phyloP scores from a whole-genome alignment of 2,329 filamentous ascomycete genomes.

The Cryphonectria japonica region DNA sequence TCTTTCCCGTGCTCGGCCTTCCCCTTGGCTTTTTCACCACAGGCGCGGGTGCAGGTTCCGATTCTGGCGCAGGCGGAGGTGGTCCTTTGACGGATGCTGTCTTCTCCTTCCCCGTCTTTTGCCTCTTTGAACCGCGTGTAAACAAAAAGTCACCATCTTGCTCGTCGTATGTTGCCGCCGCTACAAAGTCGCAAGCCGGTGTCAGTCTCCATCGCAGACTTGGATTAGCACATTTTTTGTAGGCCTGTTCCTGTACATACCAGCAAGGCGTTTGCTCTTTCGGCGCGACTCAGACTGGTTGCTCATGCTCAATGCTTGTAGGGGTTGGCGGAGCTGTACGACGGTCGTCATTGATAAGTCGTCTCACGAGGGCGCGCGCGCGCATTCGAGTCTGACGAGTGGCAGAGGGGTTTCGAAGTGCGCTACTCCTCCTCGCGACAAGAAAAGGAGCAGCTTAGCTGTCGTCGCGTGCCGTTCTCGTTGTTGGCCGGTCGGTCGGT shows the following conservation, averaged over 20 bases:
- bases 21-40: slow-evolving; percentile 47
- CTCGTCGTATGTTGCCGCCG: slow-evolving; percentile 63
- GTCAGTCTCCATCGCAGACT: slow-evolving; percentile 10
- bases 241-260: slow-evolving; percentile 43
- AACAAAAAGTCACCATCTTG: slow-evolving; percentile 80
- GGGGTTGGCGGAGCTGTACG: slow-evolving; percentile 65
- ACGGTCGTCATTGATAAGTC: slow-evolving; percentile 71
- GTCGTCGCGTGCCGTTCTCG: slow-evolving; percentile 16
- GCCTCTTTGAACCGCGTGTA: slow-evolving; percentile 67
- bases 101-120: slow-evolving; percentile 58
- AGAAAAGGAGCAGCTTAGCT: not conserved
- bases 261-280: slow-evolving; percentile 66
- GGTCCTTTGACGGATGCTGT: slow-evolving; percentile 36
- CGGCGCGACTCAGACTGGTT: slow-evolving; percentile 60
- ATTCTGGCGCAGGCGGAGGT: slow-evolving; percentile 41
- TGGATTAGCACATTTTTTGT: not conserved
- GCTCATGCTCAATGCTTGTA: slow-evolving; percentile 72
- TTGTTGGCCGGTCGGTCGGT: slow-evolving; percentile 3
- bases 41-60: slow-evolving; percentile 46
- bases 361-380: slow-evolving; percentile 11
- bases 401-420: not conserved
- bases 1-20: slow-evolving; percentile 41
- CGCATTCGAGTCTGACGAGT: slow-evolving; percentile 18
- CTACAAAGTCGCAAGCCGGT: slow-evolving; percentile 24
- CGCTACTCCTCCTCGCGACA: slow-evolving; percentile 4